These are phyloP conservation scores for Paracamarosporium sp. DNA, from an alignment of 2,329 filamentous ascomycete genomes.

Conservation along the genomic window DNA sequence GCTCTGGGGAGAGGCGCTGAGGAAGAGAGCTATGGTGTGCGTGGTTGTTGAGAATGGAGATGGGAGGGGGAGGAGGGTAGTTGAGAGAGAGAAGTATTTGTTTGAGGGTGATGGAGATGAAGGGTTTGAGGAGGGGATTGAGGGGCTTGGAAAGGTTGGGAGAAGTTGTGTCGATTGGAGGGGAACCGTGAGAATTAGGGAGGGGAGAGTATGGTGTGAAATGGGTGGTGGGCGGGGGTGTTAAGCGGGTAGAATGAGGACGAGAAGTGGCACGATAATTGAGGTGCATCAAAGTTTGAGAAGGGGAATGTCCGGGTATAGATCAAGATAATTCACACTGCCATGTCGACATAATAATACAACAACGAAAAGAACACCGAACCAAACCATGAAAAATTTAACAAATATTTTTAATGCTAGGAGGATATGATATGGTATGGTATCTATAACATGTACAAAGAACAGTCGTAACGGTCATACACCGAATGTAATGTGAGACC, in stretches of 20 bases:
- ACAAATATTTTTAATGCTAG: no score
- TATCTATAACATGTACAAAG: conserved; percentile 9
- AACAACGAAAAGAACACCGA: no score
- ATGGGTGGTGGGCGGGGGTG: background rate
- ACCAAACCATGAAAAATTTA: no score
- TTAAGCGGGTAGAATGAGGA: no score
- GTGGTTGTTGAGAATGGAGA: background rate
- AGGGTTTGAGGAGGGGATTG: background rate
- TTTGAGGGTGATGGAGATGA: conserved; percentile 1
- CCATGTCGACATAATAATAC: no score
- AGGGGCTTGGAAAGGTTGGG: background rate
- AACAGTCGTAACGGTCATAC: background rate
- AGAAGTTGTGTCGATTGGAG: background rate
- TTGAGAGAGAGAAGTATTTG: background rate
- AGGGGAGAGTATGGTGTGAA: background rate
- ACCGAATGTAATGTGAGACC: background rate
- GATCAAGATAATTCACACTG: no score
- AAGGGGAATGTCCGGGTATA: no score
- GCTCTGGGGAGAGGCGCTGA: background rate
- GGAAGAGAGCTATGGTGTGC: background rate
- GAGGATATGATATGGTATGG: background rate
- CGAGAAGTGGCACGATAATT: no score
- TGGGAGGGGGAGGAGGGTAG: background rate
- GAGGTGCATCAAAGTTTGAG: no score
- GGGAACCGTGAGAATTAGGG: background rate